Evolutionary conservation across 441 rosid genomes (phyloP).

Genomic region (Adansonia gregorii): DNA sequence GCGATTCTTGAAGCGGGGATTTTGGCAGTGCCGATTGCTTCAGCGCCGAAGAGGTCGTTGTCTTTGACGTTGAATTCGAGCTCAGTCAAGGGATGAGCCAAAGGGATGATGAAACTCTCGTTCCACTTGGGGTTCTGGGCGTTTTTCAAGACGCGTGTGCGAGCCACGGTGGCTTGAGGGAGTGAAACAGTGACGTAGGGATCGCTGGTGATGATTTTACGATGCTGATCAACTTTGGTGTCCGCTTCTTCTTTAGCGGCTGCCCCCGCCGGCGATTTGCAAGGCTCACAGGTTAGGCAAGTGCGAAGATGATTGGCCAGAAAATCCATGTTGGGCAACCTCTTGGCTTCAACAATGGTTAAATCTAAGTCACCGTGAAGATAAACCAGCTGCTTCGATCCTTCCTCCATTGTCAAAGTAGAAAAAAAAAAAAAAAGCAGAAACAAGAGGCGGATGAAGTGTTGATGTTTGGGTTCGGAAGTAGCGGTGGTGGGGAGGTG

Average conservation of each 20-base stretch:
- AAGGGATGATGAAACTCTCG: conserved; percentile 58
- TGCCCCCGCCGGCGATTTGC: conserved; percentile 19
- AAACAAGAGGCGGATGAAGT: not conserved
- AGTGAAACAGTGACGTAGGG: conserved; percentile 82
- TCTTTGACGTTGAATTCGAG: conserved; percentile 85
- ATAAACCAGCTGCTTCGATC: conserved; percentile 34
- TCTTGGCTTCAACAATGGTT: conserved; percentile 59
- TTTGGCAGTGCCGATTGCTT: conserved; percentile 60
- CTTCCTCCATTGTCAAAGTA: conserved; percentile 33
- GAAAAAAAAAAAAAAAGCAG: not conserved
- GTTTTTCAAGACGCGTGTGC: conserved; percentile 74
- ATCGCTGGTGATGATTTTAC: conserved; percentile 69
- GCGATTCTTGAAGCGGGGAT: conserved; percentile 53
- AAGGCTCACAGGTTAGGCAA: conserved; percentile 49
- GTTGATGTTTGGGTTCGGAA: not conserved
- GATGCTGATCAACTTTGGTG: conserved; percentile 36
- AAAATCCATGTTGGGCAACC: conserved; percentile 80
- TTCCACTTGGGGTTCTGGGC: conserved; percentile 70
- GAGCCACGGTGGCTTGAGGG: conserved; percentile 80
- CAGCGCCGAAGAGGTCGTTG: conserved; percentile 77
- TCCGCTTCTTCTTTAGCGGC: conserved; percentile 25
- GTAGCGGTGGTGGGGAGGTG: not conserved
- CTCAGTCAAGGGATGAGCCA: conserved; percentile 69
- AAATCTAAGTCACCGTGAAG: conserved; percentile 88
- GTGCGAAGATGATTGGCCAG: conserved; percentile 53